Percentiles rank a stretch among this genome's conserved stretches.
These are phyloP conservation scores for Aspergillus hortae DNA, from an alignment of 2,329 filamentous ascomycete genomes.

Conservation along the genomic window DNA sequence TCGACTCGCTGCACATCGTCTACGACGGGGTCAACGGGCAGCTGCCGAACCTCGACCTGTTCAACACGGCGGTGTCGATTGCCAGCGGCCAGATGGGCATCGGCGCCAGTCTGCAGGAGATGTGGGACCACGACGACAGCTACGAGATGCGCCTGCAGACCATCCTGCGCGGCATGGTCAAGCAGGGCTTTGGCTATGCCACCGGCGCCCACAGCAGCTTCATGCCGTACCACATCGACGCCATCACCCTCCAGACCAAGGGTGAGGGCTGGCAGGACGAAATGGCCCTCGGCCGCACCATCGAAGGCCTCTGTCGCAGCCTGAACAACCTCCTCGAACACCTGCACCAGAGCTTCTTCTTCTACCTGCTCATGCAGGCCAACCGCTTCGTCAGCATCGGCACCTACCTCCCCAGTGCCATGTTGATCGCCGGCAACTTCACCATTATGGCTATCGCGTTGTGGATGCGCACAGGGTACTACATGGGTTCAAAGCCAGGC, in stretches of 20 bases:
- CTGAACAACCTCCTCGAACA: conserved; percentile 96
- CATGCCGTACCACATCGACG: conserved; percentile 96
- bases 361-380: conserved; percentile 88
- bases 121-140: conserved; percentile 71
- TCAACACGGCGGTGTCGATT: conserved; percentile 89
- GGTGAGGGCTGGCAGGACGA: conserved; percentile 96
- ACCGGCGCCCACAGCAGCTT: conserved; percentile 92
- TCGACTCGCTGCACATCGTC: conserved; percentile 82
- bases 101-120: conserved; percentile 75
- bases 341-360: conserved; percentile 98
- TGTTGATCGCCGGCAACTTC: conserved; percentile 91
- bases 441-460: conserved; percentile 90
- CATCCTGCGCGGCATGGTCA: conserved; percentile 88
- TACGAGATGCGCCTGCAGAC: conserved; percentile 81
- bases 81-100: conserved; percentile 91
- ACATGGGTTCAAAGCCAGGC: conserved; percentile 19
- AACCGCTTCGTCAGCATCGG: conserved; percentile 97
- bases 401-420: conserved; percentile 95
- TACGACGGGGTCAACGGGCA: conserved; percentile 97
- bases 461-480: conserved; percentile 83
- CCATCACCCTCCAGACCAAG: conserved; percentile 85
- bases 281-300: conserved; percentile 84
- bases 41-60: conserved; percentile 88
- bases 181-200: conserved; percentile 82
- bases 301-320: conserved; percentile 88